Percentiles rank a stretch among this genome's conserved stretches.
phyloP scores from a whole-genome alignment of 176 grass and related monocot genomes.

The Cymbopogon citratus region DNA sequence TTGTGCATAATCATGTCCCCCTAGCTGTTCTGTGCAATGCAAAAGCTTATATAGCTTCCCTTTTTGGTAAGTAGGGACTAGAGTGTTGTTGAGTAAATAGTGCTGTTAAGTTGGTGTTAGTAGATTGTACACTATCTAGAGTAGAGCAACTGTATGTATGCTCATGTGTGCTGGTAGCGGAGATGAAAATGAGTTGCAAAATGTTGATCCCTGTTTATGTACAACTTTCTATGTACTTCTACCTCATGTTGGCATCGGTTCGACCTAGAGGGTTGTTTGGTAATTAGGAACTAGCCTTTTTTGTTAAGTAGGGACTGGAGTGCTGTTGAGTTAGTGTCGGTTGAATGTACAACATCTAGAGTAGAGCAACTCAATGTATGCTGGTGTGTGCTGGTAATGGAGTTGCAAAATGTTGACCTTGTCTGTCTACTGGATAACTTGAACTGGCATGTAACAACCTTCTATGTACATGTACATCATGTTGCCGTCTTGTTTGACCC shows the following conservation, averaged over 20 bases:
- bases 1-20: conserved; percentile 20
- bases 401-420: no score
- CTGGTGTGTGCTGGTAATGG: no score
- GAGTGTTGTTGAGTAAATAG: background rate
- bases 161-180: background rate
- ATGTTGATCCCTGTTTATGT: background rate
- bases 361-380: background rate
- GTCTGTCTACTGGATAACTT: no score
- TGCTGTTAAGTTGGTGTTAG: background rate
- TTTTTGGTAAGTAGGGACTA: background rate
- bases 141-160: conserved; percentile 8
- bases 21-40: background rate
- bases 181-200: background rate
- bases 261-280: no score
- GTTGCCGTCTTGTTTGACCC: background rate
- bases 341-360: background rate
- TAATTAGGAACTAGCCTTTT: no score
- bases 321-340: background rate
- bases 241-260: no score
- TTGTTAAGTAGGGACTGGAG: background rate
- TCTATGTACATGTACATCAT: no score
- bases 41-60: background rate
- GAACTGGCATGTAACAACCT: no score
- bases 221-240: background rate
- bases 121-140: background rate